Percentiles rank a stretch among this genome's conserved stretches.
These are phyloP conservation scores for Hansenula sp. DNA, from an alignment of 1,139 yeast genomes.

Conservation along the genomic window DNA sequence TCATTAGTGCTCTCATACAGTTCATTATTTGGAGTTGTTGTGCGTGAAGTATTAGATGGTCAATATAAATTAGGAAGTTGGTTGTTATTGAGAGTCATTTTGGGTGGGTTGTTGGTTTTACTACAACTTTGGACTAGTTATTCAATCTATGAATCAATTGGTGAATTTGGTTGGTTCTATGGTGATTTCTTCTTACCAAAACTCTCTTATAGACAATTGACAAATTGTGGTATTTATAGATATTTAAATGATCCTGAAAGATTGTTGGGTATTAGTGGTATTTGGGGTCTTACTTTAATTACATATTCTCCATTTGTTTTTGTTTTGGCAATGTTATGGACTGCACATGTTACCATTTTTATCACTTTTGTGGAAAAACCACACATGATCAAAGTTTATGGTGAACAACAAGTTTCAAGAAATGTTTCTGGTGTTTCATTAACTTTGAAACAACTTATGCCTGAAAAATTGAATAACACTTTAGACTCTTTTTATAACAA, in stretches of 20 bases:
- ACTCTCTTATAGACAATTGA: slow-evolving; percentile 39
- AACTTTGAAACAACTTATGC: slow-evolving; percentile 29
- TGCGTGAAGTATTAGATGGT: slow-evolving; percentile 31
- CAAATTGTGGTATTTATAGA: slow-evolving; percentile 82
- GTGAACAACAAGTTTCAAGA: slow-evolving; percentile 51
- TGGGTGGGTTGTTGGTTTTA: slow-evolving; percentile 49
- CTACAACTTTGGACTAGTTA: slow-evolving; percentile 71
- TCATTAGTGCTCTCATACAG: slow-evolving; percentile 39
- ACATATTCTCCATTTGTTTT: slow-evolving; percentile 56
- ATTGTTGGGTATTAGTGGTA: slow-evolving; percentile 75
- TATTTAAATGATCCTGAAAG: slow-evolving; percentile 85
- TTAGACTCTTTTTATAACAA: slow-evolving; percentile 14
- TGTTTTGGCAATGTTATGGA: slow-evolving; percentile 62
- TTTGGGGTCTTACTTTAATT: slow-evolving; percentile 73
- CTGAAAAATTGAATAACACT: slow-evolving; percentile 26
- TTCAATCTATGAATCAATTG: slow-evolving; percentile 70
- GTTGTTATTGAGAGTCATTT: slow-evolving; percentile 52
- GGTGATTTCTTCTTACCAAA: slow-evolving; percentile 80
- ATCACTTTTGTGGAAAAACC: slow-evolving; percentile 74
- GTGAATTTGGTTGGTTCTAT: slow-evolving; percentile 86
- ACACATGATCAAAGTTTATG: slow-evolving; percentile 77
- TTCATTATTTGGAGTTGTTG: slow-evolving; percentile 28
- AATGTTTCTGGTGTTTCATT: slow-evolving; percentile 61
- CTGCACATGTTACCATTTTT: slow-evolving; percentile 59
- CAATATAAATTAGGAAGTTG: slow-evolving; percentile 33